Evolutionary conservation across 106 monocot genomes (phyloP).

Genomic region (Gastrodia elata): DNA sequence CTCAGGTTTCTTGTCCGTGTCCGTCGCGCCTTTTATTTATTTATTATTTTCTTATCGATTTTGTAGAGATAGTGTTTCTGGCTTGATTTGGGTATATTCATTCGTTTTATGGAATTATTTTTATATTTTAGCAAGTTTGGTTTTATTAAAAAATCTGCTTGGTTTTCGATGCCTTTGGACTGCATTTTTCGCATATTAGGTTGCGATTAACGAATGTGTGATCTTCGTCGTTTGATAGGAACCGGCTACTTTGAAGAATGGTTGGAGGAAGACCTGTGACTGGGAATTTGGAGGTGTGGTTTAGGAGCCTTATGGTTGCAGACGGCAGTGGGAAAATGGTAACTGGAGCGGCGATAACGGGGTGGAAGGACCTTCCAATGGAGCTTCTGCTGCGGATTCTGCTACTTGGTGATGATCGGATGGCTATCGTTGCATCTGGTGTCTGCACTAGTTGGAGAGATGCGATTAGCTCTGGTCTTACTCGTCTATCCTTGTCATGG

Average conservation of each 20-base stretch:
- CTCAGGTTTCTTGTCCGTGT: background rate
- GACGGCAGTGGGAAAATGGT: slow-evolving; percentile 30
- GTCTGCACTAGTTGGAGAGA: slow-evolving; percentile 96
- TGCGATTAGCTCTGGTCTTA: slow-evolving; percentile 50
- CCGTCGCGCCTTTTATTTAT: background rate
- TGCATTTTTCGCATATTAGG: background rate
- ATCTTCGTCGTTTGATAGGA: background rate
- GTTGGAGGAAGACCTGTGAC: slow-evolving; percentile 27
- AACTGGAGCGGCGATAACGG: slow-evolving; percentile 19
- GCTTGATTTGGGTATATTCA: background rate
- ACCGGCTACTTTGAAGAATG: slow-evolving; percentile 17
- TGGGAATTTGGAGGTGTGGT: slow-evolving; percentile 43
- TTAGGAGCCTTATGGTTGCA: slow-evolving; percentile 38
- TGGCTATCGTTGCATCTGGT: slow-evolving; percentile 50
- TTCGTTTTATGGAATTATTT: background rate
- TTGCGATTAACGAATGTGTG: background rate
- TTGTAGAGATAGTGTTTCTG: background rate
- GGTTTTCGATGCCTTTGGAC: background rate
- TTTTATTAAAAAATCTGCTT: background rate
- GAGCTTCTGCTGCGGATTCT: slow-evolving; percentile 69
- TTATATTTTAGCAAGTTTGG: background rate
- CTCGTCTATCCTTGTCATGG: slow-evolving; percentile 74
- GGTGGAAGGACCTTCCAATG: slow-evolving; percentile 94
- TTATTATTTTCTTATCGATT: too few species aligned
- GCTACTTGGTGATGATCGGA: slow-evolving; percentile 50